Evolutionary conservation across 371 early-diverging fungal species (phyloP).

Genomic region (Rhizopus microsporus): DNA sequence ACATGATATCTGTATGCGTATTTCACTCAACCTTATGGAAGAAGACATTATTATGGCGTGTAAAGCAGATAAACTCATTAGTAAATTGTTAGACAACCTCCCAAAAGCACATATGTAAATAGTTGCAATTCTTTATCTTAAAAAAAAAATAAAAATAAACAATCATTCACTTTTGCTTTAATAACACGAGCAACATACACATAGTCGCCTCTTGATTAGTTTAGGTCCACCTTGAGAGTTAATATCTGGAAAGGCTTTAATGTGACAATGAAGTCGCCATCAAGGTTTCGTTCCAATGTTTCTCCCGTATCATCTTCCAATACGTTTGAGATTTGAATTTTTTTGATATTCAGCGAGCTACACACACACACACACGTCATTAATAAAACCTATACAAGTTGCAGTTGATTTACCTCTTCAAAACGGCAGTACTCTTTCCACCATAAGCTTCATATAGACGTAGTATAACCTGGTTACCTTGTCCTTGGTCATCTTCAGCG

Average conservation of each 20-base stretch:
- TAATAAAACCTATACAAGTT: not conserved
- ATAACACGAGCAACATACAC: not conserved
- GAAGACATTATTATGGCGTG: slow-evolving; percentile 82
- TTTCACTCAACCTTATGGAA: slow-evolving; percentile 68
- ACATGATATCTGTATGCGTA: slow-evolving; percentile 69
- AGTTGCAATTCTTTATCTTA: not conserved
- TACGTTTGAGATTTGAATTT: slow-evolving; percentile 43
- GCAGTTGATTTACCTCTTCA: slow-evolving; percentile 56
- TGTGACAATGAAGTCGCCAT: slow-evolving; percentile 25
- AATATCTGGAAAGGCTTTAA: slow-evolving; percentile 55
- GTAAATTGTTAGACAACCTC: slow-evolving; percentile 12
- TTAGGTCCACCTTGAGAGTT: slow-evolving; percentile 39
- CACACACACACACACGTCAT: not conserved
- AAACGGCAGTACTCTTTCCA: slow-evolving; percentile 67
- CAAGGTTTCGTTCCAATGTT: slow-evolving; percentile 3
- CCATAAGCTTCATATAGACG: slow-evolving; percentile 93
- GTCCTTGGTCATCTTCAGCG: slow-evolving; percentile 72
- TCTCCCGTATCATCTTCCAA: slow-evolving; percentile 46
- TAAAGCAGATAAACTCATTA: slow-evolving; percentile 50
- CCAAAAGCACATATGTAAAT: slow-evolving; percentile 7
- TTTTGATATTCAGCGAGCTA: slow-evolving; percentile 39
- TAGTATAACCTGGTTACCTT: slow-evolving; percentile 60
- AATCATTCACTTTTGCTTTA: not conserved
- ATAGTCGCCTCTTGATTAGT: not conserved
- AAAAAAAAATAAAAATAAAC: not conserved